Base-by-base conservation (phyloP, 768 basidiomycete genomes). In the Mycena galericulata region DNA sequence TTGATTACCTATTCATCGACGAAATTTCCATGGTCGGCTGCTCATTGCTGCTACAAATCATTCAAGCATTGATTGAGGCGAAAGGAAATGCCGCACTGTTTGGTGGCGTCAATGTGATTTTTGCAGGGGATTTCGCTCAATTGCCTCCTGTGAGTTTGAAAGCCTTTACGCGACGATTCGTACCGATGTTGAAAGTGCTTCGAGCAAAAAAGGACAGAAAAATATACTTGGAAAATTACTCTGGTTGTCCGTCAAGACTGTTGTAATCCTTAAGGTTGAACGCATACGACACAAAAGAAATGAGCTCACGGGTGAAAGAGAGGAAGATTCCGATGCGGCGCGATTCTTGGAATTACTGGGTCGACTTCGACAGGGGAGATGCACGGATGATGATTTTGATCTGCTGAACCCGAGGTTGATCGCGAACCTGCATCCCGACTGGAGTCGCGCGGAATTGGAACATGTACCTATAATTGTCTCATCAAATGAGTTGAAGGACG, bases 21-120 rank as follows among this genome's bases (percentile, higher is more conserved):
- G n/a, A n/a, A 51, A 7, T 20, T 51, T 3, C 32, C 32, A 5
- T 41, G 81, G 68, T 85, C 3, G 78, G 83, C 8, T 80, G 80
- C 24, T 27, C 62, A 0, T 47, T 83, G 1, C 17, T 85, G 12
- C 51, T 27, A 3, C 30, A 78, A 3, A 78, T 87, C 14, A 78
- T 75, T 59, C 61, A 79, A 24, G 80, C 80, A 0, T 58, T 86
- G 0, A 64, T 36, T 0, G 69, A 72, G 1, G 83, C 80, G 0
- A 84, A 80, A 65, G 79, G 75, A 18, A 74, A 69, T n/a, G 46
- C 57, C 0, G 20, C 41, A 22, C 68, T 74, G 0, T 85, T 83
- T 73, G 83, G 84, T 2, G 81, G 82, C 0, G 74, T 85, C 0
- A 84, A 80, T 50, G 65, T 85, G 4, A 81, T 85, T 2, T 82